Percentiles rank a stretch among this genome's conserved stretches.
Conservation (phyloP, 345 rosid genomes). For the Trapa bicornis region DNA sequence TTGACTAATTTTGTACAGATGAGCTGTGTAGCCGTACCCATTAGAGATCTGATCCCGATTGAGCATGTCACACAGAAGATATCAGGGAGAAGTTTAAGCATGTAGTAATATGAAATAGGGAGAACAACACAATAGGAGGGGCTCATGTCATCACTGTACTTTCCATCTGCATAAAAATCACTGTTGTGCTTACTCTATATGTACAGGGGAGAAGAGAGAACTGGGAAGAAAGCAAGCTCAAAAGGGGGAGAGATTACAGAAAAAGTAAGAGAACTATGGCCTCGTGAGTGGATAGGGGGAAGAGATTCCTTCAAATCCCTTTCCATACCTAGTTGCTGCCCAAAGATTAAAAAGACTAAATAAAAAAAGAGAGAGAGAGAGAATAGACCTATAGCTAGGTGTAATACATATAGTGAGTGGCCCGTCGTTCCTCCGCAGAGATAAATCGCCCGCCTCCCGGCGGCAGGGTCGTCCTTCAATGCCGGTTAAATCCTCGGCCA, state of each 20-base stretch:
- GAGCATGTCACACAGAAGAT: neutral
- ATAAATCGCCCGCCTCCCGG: too few relatives aligned
- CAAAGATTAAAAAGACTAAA: conserved; percentile 2
- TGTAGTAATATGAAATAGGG: neutral
- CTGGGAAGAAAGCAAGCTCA: neutral
- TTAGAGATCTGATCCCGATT: too few relatives aligned
- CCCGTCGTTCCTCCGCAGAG: too few relatives aligned
- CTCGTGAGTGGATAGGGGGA: conserved; percentile 4
- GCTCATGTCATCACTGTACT: conserved; percentile 1
- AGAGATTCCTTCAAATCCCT: conserved; percentile 16
- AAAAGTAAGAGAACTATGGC: neutral
- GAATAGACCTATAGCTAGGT: too few relatives aligned
- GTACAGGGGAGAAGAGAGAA: neutral
- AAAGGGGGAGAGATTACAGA: neutral
- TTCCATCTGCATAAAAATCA: conserved; percentile 1
- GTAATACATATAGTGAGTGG: too few relatives aligned
- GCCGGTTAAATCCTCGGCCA: conserved; percentile 8
- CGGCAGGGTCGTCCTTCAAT: too few relatives aligned
- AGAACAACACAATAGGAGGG: too few relatives aligned
- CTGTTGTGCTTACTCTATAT: neutral
- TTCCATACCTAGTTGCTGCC: conserved; percentile 11
- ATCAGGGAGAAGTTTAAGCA: too few relatives aligned
- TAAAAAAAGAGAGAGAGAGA: neutral
- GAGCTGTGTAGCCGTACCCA: too few relatives aligned
- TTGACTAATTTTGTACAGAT: too few relatives aligned